These are phyloP conservation scores for Pistacia vera DNA, from an alignment of 345 rosid species.

Conservation along the genomic window DNA sequence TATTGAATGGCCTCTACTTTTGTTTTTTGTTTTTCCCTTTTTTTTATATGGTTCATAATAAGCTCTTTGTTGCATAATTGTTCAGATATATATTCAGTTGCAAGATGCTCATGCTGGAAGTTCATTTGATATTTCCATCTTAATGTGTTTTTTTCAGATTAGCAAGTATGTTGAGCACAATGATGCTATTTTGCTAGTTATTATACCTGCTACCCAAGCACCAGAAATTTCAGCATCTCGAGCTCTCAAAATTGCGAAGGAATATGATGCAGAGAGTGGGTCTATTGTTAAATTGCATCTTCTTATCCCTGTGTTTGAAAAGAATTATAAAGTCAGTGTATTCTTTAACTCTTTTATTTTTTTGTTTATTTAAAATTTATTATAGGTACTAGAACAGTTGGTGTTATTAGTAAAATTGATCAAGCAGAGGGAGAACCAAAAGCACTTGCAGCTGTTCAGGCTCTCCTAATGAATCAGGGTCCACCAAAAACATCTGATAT, in stretches of 20 bases:
- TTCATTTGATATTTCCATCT: constrained; percentile 19
- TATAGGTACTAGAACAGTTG: constrained; percentile 94
- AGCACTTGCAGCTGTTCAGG: constrained; percentile 97
- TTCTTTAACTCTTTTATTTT: constrained; percentile 4
- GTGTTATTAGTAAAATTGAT: constrained; percentile 90
- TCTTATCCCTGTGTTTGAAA: constrained; percentile 8
- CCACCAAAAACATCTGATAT: constrained; percentile 92
- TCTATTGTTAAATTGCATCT: constrained; percentile 21
- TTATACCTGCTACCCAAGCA: constrained; percentile 88
- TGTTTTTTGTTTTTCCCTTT: background rate
- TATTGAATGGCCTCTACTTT: background rate
- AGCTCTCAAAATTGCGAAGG: constrained; percentile 93
- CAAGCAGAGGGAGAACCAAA: constrained; percentile 87
- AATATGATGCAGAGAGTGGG: constrained; percentile 87
- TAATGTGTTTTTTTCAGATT: constrained; percentile 47
- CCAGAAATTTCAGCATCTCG: constrained; percentile 89
- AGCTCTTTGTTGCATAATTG: background rate
- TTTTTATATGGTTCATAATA: background rate
- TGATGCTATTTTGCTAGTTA: constrained; percentile 89
- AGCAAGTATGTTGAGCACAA: constrained; percentile 76
- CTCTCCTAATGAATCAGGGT: constrained; percentile 88
- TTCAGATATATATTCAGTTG: background rate
- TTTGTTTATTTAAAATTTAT: constrained; percentile 13
- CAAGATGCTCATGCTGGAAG: constrained; percentile 13
- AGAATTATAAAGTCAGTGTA: background rate